Conservation (phyloP, 2,329 filamentous ascomycete species). For the Penicillium palitans region DNA sequence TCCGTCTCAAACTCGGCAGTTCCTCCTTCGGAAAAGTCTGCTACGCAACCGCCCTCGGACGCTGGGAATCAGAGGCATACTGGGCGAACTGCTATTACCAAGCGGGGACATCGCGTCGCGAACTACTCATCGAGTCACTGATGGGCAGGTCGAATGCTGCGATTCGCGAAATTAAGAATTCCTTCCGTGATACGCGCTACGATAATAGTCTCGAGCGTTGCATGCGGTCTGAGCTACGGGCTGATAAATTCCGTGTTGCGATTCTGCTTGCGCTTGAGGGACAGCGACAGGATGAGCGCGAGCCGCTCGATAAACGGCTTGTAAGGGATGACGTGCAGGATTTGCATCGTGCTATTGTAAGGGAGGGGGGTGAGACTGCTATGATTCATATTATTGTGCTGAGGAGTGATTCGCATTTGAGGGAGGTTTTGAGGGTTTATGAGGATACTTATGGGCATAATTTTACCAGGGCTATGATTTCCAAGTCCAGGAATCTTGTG, state of each 20-base stretch:
- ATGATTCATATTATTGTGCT: conserved; percentile 84
- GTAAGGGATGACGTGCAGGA: conserved; percentile 72
- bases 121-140: conserved; percentile 87
- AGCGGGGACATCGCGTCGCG: conserved; percentile 75
- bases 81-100: conserved; percentile 99
- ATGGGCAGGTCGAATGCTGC: conserved; percentile 91
- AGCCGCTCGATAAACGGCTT: conserved; percentile 61
- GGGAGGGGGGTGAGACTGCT: conserved; percentile 77
- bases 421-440: conserved; percentile 76
- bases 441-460: conserved; percentile 72
- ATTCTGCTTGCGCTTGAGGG: conserved; percentile 82
- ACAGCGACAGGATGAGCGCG: conserved; percentile 76
- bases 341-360: conserved; percentile 66
- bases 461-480: conserved; percentile 83
- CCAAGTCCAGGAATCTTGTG: conserved; percentile 87
- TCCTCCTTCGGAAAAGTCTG: conserved; percentile 77
- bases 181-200: conserved; percentile 91
- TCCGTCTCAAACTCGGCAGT: conserved; percentile 52
- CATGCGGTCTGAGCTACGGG: conserved; percentile 89
- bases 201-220: conserved; percentile 75
- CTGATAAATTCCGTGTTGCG: conserved; percentile 92
- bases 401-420: conserved; percentile 76
- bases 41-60: conserved; percentile 84
- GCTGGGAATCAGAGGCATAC: conserved; percentile 91
- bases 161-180: conserved; percentile 79